These are phyloP conservation scores for Tylopilus rubrobrunneus DNA, from an alignment of 768 basidiomycete species.

Conservation along the genomic window DNA sequence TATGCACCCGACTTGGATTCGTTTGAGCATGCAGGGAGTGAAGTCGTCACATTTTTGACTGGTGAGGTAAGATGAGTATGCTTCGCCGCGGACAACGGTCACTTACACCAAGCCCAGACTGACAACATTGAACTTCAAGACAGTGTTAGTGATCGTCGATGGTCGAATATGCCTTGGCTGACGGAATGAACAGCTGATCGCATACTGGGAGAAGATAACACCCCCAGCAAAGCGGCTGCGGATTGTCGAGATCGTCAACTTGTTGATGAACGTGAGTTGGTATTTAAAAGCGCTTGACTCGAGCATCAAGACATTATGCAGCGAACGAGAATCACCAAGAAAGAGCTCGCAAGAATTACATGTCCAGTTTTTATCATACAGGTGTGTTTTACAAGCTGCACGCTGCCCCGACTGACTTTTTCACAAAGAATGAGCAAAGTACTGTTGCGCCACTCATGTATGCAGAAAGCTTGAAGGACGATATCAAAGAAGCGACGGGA, in stretches of 20 bases:
- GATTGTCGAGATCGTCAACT: conserved; percentile 48
- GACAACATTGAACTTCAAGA: conserved; percentile 55
- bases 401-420: background rate
- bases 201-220: conserved; percentile 55
- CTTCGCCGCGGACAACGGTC: background rate
- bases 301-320: conserved; percentile 23
- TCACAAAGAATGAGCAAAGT: conserved; percentile 55
- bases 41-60: conserved; percentile 52
- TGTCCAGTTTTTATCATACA: conserved; percentile 70
- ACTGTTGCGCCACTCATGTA: conserved; percentile 49
- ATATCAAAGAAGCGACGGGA: conserved; percentile 44
- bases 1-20: conserved; percentile 62
- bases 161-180: conserved; percentile 1
- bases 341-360: conserved; percentile 48
- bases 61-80: conserved; percentile 45
- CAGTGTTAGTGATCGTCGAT: conserved; percentile 43
- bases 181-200: conserved; percentile 48
- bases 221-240: conserved; percentile 54
- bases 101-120: conserved; percentile 8
- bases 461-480: conserved; percentile 50
- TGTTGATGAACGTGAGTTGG: conserved; percentile 56
- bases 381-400: conserved; percentile 33
- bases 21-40: conserved; percentile 62
- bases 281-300: background rate
- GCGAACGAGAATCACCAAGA: conserved; percentile 51